Conservation (phyloP, 208 protist genomes). For the Acanthamoeba divionensis region DNA sequence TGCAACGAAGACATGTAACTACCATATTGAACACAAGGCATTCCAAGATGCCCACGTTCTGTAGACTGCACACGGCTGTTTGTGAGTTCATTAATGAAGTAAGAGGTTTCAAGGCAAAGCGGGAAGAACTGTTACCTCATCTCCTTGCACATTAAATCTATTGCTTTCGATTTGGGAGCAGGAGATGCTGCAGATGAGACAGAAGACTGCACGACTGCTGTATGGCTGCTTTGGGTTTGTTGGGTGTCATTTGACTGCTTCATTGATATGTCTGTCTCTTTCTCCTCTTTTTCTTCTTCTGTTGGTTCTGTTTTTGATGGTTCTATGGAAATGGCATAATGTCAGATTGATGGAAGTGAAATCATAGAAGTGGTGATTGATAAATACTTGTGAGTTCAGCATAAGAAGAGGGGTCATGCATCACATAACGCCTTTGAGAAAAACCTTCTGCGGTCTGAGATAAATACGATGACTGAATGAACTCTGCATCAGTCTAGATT, state of each 20-base stretch:
- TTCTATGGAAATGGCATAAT: too few species aligned
- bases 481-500: background rate
- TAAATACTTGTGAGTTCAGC: too few species aligned
- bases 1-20: constrained; percentile 8
- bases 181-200: background rate
- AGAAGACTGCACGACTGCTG: background rate
- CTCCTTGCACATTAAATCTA: background rate
- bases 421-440: background rate
- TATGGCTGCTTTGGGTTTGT: background rate
- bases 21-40: background rate
- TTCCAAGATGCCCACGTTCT: background rate
- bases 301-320: background rate
- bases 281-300: background rate
- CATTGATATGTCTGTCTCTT: background rate
- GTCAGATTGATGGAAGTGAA: too few species aligned
- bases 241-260: background rate
- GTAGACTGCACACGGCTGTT: too few species aligned
- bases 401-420: background rate
- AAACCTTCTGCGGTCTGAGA: background rate
- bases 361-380: too few species aligned
- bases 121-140: background rate
- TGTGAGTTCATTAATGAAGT: too few species aligned
- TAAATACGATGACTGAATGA: background rate
- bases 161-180: background rate
- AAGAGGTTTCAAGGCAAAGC: background rate